These are phyloP conservation scores for Mycena maculata DNA, from an alignment of 768 basidiomycete genomes.

Conservation along the genomic window DNA sequence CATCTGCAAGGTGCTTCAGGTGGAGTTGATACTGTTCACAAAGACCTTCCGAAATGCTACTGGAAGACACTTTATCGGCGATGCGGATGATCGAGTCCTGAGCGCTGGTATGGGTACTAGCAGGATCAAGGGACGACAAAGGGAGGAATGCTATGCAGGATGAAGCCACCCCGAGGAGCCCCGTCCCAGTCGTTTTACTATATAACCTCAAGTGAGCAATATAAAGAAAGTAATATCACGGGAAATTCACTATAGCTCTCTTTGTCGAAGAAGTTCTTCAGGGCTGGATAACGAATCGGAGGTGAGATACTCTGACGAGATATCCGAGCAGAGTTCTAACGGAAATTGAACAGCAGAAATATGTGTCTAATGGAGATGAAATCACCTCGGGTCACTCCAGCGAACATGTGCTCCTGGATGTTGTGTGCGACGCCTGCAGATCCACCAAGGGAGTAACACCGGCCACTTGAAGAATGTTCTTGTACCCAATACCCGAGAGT, in stretches of 20 bases:
- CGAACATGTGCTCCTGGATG: conserved; percentile 45
- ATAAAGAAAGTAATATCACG: neutral
- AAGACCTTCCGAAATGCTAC: conserved; percentile 32
- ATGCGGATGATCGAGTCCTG: neutral
- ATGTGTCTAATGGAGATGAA: conserved; percentile 28
- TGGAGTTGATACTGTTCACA: conserved; percentile 48
- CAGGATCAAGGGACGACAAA: conserved; percentile 18
- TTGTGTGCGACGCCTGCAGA: conserved; percentile 48
- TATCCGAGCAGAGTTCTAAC: neutral
- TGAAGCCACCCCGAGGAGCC: neutral
- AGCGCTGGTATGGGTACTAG: too few relatives aligned
- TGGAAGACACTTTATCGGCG: neutral
- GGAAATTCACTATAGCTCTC: neutral
- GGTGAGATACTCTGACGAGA: neutral
- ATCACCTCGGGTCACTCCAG: conserved; percentile 1
- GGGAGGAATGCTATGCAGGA: conserved; percentile 22
- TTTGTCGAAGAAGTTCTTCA: neutral
- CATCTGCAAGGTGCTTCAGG: conserved; percentile 37
- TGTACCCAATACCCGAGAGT: conserved; percentile 39
- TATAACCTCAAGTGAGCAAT: too few relatives aligned
- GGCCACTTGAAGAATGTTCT: conserved; percentile 16
- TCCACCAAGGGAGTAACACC: conserved; percentile 38
- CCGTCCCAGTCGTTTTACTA: conserved; percentile 36
- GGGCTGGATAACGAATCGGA: neutral
- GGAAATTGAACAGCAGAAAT: neutral